Base-by-base conservation (phyloP, 306 rosid genomes). In the Pterocarpus santalinus region DNA sequence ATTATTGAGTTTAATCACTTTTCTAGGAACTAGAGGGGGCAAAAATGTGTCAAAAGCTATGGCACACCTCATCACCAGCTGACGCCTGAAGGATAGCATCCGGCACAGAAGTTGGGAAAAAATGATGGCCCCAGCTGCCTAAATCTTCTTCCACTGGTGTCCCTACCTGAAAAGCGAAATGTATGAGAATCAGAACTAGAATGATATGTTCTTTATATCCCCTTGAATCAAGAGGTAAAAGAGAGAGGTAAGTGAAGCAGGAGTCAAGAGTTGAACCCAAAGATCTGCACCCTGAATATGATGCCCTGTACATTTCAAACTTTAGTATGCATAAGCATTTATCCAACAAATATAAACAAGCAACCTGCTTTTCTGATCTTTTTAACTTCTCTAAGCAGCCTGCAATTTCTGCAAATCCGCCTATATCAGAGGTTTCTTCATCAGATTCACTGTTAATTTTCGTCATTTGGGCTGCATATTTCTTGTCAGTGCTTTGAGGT, bases 41-140 rank as follows among this genome's bases (percentile, higher is more conserved):
- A 33, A 36, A 65, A 60, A 70, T 57, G 51, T 41, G 16, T 33
- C 39, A 70, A 79, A 67, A 52, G 71, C 78, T 66, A 57, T 43
- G 52, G 32, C 87, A 81, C 81, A 95, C 99, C 97, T 93, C 97
- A 87, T 91, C 95, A 9, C 95, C 99, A 28, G 97, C 95, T 80
- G 99, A 91, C 88, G 93, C 95, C 90, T 90, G 99, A 62, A 95
- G 87, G 68, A 93, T 91, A 73, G 88, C 65, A 87, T 95, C 99
- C 2, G 99, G 99, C 16, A 93, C 97, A 53, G 99, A 82, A 52
- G 87, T 63, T 67, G 99, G 79, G 84, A 38, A 79, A 77, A 89
- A 92, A 87, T 95, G 99, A 86, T 95, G 99, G 63, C 99, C 99
- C 99, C 99, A 95, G 65, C 88, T 88, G 79, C 91, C 88, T 80